Evolutionary conservation across 2,329 filamentous ascomycete genomes (phyloP), one percentile per base, ranked within the genome.

Genomic region (Penicillium expansum): DNA sequence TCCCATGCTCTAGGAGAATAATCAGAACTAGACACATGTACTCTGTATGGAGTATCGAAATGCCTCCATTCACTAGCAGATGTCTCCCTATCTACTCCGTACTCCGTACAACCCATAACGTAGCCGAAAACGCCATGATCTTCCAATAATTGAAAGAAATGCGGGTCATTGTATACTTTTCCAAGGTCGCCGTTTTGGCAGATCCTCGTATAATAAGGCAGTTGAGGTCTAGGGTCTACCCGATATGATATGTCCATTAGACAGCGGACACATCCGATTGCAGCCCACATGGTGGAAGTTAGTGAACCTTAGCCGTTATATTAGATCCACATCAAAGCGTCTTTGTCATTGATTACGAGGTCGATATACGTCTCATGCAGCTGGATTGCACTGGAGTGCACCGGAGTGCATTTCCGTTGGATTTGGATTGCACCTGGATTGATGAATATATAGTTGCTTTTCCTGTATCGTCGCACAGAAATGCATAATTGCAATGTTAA

Each of bases 131-230:
- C 14, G 35, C 48, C 33, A 52, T 52, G 48, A 56, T 56, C 54
- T 22, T 29, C 42, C 54, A 52, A 56, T 52, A 52, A 56, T 56
- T 56, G 35, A 13, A 22, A n/a, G 5, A 11, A 2, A 30, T 38
- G 32, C 11, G 4, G 24, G n/a, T 13, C 20, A n/a, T 20, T 9
- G 13, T 30, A 32, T 38, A 22, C 27, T 39, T 7, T 10, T 37
- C 22, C 4, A 1, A 14, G 10, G 6, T 22, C 8, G 5, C 29
- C 24, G 41, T 18, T 35, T 33, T n/a, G 16, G 42, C 11, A 29
- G 9, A 22, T 27, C 22, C 14, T 27, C 24, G 18, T 43, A n/a
- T 30, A 20, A n/a, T 10, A 4, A 27, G 10, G 13, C 42, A 13
- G 24, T 43, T n/a, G 5, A 22, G 29, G 29, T 16, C 18, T 22